Evolutionary conservation across 2,329 filamentous ascomycete genomes (phyloP), one percentile per base, ranked within the genome.

Genomic region (Gyromitra esculenta): DNA sequence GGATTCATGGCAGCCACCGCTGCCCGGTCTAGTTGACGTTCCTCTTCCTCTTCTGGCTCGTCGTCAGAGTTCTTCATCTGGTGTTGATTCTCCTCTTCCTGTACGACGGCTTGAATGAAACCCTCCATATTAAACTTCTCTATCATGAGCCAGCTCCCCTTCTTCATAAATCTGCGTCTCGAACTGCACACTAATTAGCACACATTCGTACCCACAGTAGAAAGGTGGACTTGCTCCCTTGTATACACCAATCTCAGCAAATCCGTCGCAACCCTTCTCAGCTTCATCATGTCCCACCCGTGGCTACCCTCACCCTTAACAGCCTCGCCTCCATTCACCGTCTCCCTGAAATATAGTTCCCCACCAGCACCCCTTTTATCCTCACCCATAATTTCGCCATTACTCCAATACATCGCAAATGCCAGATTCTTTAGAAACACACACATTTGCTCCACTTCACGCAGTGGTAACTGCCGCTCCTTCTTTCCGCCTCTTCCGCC

Each of bases 111-210:
- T 7, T 89, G 87, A 59, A 97, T 91, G 81, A 98, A 98, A 0
- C 91, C 89, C 77, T 91, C 90, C 91, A 97, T 96, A 81, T 97
- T 92, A 73, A 98, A 92, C 77, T 90, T 91, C 0, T 86, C 86
- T 1, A 92, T 96, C 94, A 98, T 98, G 45, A 98, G 86, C 96
- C 96, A 99, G 82, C 97, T 94, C 63, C 90, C 88, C n/a, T 87
- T 84, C 1, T 93, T 91, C 25, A 98, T 84, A 82, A 98, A 98
- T 39, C 88, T 90, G 25, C 94, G 89, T 76, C 96, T 88, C 6
- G 96, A 99, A 83, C 85, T 85, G 73, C 43, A 63, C 56, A n/a
- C 25, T 15, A 41, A 57, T 74, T 70, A 77, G 72, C 21, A 9
- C 75, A 57, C 11, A 59, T 54, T 35, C 37, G 15, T 45, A 35